Evolutionary conservation across 2,329 filamentous ascomycete species (phyloP).

Genomic region (Purpureocillium lavendulum): DNA sequence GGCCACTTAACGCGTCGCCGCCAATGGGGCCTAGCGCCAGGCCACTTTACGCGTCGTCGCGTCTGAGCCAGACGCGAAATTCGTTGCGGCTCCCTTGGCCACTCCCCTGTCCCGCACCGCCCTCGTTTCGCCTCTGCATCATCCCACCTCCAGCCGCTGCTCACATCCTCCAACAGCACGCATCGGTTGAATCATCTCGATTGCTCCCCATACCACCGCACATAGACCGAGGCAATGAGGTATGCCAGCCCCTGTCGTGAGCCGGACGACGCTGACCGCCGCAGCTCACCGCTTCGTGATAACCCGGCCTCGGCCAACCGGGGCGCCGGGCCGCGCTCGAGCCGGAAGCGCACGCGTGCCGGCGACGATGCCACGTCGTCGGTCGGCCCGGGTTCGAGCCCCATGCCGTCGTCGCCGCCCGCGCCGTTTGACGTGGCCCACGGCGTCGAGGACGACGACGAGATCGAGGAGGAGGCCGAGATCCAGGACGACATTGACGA

Average conservation of each 20-base stretch:
- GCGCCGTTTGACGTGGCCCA: conserved; percentile 54
- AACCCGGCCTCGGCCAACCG: conserved; percentile 80
- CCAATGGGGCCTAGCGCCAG: conserved; percentile 19
- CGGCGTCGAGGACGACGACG: conserved; percentile 61
- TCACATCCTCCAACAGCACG: neutral
- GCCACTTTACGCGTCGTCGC: conserved; percentile 36
- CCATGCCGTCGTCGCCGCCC: conserved; percentile 59
- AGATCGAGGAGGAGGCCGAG: conserved; percentile 63
- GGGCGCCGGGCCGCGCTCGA: conserved; percentile 45
- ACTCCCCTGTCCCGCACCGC: conserved; percentile 9
- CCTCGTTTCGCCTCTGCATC: conserved; percentile 5
- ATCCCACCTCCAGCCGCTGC: neutral
- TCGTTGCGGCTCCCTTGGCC: conserved; percentile 8
- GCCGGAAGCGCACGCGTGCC: conserved; percentile 47
- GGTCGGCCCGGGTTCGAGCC: conserved; percentile 45
- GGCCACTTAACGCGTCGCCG: conserved; percentile 27
- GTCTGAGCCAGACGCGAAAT: conserved; percentile 16
- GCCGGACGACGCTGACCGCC: conserved; percentile 5
- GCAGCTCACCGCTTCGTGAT: conserved; percentile 72
- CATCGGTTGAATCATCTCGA: too few species aligned
- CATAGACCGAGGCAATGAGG: conserved; percentile 12
- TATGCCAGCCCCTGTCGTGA: conserved; percentile 6
- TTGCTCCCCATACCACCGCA: neutral
- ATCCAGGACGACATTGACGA: conserved; percentile 67
- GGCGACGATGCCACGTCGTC: conserved; percentile 45